Base-by-base conservation (phyloP, 2,329 filamentous ascomycete genomes). In the Fusarium cyanostomum region DNA sequence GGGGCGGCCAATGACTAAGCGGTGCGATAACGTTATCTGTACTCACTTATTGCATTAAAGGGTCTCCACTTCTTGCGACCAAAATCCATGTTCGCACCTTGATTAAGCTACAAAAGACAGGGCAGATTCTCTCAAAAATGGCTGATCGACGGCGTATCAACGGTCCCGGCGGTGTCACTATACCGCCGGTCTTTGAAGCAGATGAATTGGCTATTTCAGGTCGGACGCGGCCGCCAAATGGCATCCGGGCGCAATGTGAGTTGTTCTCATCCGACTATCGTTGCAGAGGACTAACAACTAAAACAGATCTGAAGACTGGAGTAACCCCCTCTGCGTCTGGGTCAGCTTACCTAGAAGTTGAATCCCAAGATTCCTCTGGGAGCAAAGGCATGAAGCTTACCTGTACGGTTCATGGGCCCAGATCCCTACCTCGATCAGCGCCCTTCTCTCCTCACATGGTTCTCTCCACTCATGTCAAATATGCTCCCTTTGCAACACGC, bases 361-460 rank as follows among this genome's bases (percentile, higher is more conserved):
- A 85, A 69, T 79, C 77, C 66, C 82, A 79, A 52, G 78, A 76
- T 73, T 74, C 76, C 30, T 78, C 80, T 54, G 79, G 62, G 5
- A 72, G 86, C 41, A 87, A 89, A 33, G 91, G 92, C 48, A 85
- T 98, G 73, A 99, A 99, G 77, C 87, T 99, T 59, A 91, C 90
- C 62, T 97, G 94, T 76, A 94, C 92, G 10, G 92, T 98, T 52
- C 94, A 98, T 78, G 95, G 95, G 1, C 95, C 95, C 4, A 89
- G 94, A 67, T 93, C 95, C 21, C 84, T 99, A 37, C 94, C 94
- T 28, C 88, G 93, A 73, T 96, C 92, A 53, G 92, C 92, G 26
- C 90, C 92, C 1, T 99, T 97, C 79, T 95, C 92, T 49, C 92
- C 95, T 9, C 94, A 97, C 71, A 87, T 98, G 64, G 89, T 97